Evolutionary conservation across 2,329 filamentous ascomycete species (phyloP), one percentile per base, ranked within the genome.

Genomic region (Aspergillus vadensis): DNA sequence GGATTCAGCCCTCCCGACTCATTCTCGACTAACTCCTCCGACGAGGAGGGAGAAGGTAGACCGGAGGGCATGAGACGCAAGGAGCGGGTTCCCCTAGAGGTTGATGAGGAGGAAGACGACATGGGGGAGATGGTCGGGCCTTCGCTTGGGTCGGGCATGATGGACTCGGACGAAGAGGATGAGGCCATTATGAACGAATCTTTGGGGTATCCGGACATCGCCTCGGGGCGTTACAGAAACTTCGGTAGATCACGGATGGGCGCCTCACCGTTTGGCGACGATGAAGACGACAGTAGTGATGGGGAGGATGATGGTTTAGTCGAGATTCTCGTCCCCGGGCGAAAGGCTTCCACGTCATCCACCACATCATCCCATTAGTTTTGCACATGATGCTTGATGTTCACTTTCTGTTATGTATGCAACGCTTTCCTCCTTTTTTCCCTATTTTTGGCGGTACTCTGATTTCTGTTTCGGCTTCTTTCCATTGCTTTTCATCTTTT

Each of bases 171-270:
- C 36, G 84, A 83, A 14, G 79, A 81, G 38, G 81, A 85, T 12
- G 83, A 86, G 5, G 83, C 76, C 23, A 75, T 79, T 39, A 77
- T 86, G 27, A 85, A 87, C 43, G 86, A 89, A 63, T 87, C 88
- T 67, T 85, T 90, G 76, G 88, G 87, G 14, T 88, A 90, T 60
- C 89, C 89, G 66, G 86, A 86, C 64, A 86, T 89, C 77, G 86
- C 68, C 2, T 63, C 71, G 9, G 69, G 61, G 12, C 68, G 74
- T 54, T 77, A 76, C 58, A 69, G 70, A 44, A 88, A 70, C 77
- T 82, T 54, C 78, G 76, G 65, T 48, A 68, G 67, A 61, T 68
- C 72, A 50, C 71, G 69, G 51, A 62, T 67, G 43, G 65, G 69
- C 10, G 68, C 66, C 32, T 75, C 74, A 21, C 70, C 75, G 21